A percentile compares a stretch with the other conserved stretches of the same genome.
phyloP scores from a whole-genome alignment of 2,329 filamentous ascomycete genomes.

The Neofusicoccum sp. region DNA sequence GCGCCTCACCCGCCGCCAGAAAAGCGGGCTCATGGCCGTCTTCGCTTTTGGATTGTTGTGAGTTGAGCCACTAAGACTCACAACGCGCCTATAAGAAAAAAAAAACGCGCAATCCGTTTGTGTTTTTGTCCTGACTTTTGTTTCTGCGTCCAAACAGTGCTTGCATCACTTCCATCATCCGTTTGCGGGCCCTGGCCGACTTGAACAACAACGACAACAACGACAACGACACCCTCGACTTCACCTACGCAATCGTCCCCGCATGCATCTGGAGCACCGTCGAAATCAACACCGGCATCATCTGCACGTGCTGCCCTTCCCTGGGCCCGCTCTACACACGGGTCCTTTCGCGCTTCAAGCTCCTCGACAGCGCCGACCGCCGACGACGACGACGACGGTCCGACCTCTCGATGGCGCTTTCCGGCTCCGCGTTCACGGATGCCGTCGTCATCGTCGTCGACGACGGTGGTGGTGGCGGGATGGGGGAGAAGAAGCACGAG shows the following conservation, averaged over 20 bases:
- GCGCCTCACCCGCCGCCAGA: neutral
- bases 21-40: constrained; percentile 2
- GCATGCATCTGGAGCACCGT: neutral
- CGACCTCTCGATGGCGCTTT: neutral
- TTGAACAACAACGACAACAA: neutral
- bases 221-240: no score
- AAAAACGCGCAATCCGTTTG: neutral
- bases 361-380: no score
- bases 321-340: neutral
- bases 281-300: constrained; percentile 15
- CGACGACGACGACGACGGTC: neutral
- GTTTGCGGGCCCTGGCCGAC: neutral
- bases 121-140: neutral
- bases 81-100: neutral
- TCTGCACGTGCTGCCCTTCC: constrained; percentile 10
- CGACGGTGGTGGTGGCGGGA: neutral
- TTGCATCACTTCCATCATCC: constrained; percentile 9
- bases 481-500: no score
- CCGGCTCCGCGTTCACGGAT: neutral
- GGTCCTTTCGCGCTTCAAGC: neutral
- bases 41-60: constrained; percentile 16
- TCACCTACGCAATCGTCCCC: neutral
- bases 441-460: neutral
- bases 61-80: neutral
- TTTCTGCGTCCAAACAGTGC: constrained; percentile 1